phyloP scores from a whole-genome alignment of 2,329 filamentous ascomycete genomes.

The Pseudocercospora crystallina region DNA sequence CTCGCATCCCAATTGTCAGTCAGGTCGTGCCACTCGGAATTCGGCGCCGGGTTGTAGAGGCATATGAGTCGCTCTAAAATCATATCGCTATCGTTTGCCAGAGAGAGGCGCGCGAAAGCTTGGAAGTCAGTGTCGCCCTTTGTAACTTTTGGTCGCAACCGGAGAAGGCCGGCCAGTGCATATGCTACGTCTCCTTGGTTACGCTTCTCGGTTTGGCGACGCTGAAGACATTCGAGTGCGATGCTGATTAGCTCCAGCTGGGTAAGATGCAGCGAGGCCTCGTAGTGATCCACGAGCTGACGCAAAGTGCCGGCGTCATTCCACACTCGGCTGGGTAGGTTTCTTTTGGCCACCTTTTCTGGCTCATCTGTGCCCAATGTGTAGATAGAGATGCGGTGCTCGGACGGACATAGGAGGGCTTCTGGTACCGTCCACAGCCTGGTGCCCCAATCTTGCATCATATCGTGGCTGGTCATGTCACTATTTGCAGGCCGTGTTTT shows the following conservation, averaged over 20 bases:
- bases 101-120: conserved; percentile 2
- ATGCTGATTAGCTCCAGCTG: conserved; percentile 6
- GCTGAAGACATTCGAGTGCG: background rate
- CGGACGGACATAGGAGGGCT: background rate
- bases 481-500: background rate
- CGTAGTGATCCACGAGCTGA: conserved; percentile 3
- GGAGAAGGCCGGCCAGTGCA: conserved; percentile 1
- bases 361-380: background rate
- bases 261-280: conserved; percentile 1
- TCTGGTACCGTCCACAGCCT: conserved; percentile 3
- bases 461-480: background rate
- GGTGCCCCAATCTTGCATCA: background rate
- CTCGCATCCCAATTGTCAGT: background rate
- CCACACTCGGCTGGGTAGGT: background rate
- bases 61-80: conserved; percentile 1
- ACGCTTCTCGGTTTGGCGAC: background rate
- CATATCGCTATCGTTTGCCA: background rate
- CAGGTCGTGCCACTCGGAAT: background rate
- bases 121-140: conserved; percentile 1
- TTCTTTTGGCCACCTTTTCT: background rate
- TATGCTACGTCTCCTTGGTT: background rate
- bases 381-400: background rate
- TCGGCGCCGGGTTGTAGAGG: background rate
- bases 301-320: background rate
- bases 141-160: background rate